These are phyloP conservation scores for Eleusine coracana DNA, from an alignment of 176 grass and related monocot genomes.

Conservation along the genomic window DNA sequence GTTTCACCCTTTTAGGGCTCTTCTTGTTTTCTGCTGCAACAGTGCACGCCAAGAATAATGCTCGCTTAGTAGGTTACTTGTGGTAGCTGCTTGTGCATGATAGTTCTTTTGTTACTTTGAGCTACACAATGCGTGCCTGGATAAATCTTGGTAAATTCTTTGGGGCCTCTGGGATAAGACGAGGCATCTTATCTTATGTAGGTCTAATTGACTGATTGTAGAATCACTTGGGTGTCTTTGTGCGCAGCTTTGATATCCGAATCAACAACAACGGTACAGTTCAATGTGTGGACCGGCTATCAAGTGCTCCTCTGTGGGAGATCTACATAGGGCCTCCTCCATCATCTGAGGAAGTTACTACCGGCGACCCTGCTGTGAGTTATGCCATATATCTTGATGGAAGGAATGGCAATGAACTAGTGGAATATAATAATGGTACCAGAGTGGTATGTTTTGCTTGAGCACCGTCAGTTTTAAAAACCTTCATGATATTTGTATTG, in stretches of 20 bases:
- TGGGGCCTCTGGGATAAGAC: not conserved
- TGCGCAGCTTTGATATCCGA: slow-evolving; percentile 39
- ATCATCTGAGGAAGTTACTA: slow-evolving; percentile 44
- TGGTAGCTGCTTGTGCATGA: not conserved
- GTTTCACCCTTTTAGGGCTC: not conserved
- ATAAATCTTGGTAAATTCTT: not conserved
- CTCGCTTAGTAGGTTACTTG: slow-evolving; percentile 16
- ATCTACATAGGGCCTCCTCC: slow-evolving; percentile 55
- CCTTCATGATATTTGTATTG: not conserved
- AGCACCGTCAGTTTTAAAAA: not conserved
- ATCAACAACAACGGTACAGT: slow-evolving; percentile 59
- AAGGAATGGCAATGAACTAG: slow-evolving; percentile 12
- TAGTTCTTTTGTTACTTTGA: not conserved
- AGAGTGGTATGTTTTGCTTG: slow-evolving; percentile 56
- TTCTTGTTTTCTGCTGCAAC: slow-evolving; percentile 26
- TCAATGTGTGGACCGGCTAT: slow-evolving; percentile 48
- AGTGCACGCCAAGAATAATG: not conserved
- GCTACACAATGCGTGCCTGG: not conserved
- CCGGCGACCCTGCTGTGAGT: slow-evolving; percentile 26
- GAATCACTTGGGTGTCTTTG: slow-evolving; percentile 20
- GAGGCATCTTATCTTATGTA: not conserved
- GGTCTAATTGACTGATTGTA: slow-evolving; percentile 8
- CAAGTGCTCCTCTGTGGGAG: slow-evolving; percentile 49
- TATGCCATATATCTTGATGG: slow-evolving; percentile 54
- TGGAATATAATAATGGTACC: slow-evolving; percentile 50